Evolutionary conservation across 345 rosid genomes (phyloP).

Genomic region (Cardiospermum halicacabum): DNA sequence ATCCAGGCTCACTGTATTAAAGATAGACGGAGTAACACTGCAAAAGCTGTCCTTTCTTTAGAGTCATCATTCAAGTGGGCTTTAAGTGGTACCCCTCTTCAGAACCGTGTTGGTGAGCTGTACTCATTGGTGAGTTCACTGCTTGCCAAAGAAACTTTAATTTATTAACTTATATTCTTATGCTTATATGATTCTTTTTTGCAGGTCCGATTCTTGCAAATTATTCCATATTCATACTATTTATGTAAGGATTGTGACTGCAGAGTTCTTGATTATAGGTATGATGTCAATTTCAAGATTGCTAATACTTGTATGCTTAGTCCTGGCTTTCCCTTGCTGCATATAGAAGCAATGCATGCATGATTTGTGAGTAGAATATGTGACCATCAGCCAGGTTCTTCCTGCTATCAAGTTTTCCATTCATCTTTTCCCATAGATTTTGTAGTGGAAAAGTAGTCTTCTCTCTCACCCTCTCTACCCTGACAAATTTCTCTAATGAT

Average conservation of each 20-base stretch:
- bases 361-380: not conserved
- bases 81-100: constrained; percentile 96
- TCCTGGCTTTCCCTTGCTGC: not conserved
- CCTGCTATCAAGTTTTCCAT: not conserved
- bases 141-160: constrained; percentile 11
- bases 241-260: constrained; percentile 95
- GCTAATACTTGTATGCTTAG: not conserved
- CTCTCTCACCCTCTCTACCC: not conserved
- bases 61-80: constrained; percentile 89
- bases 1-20: constrained; percentile 82
- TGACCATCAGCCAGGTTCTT: not conserved
- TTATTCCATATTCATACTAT: constrained; percentile 88
- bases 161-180: constrained; percentile 13
- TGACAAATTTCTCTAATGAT: not conserved
- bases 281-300: constrained; percentile 19
- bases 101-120: constrained; percentile 97
- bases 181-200: constrained; percentile 17
- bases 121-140: constrained; percentile 75
- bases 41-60: constrained; percentile 83
- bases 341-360: not conserved
- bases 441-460: not conserved
- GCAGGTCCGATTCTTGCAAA: constrained; percentile 90
- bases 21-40: constrained; percentile 88
- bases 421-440: not conserved
- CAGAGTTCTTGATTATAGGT: constrained; percentile 81